Evolutionary conservation across 768 basidiomycete genomes (phyloP), one percentile per base, ranked within the genome.

Genomic region (Suillus brevipes): DNA sequence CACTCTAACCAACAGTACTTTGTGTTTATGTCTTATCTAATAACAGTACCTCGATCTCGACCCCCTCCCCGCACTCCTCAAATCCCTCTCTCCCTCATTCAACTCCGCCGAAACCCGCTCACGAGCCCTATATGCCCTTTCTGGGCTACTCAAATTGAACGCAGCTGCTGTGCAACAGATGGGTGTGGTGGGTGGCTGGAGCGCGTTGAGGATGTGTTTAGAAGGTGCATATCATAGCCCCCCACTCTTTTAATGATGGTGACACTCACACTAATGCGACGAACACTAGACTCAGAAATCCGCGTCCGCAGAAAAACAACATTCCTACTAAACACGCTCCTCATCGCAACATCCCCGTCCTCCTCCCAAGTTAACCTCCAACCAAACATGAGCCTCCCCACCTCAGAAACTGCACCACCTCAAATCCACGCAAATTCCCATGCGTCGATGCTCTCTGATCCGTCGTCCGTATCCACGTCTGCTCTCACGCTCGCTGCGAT

Each of bases 101-200:
- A 81, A 81, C 14, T 83, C 89, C 0, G 68, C 85, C 1, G 79
- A 84, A 53, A 82, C 83, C 10, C 84, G 92, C 23, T 85, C 90
- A n/a, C 93, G 94, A 76, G 93, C 89, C 1, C 82, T 95, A 40
- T 97, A 97, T 73, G 78, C 88, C 0, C 79, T 96, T 12, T 95
- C 92, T 0, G 91, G 91, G 0, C 71, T 91, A 0, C 75, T 95
- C 60, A 94, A 91, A 73, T 92, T 95, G 75, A 91, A 89, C 62
- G 82, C 84, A 4, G 79, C 85, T 4, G 92, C 92, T 0, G 86
- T 95, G 2, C 67, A 73, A 43, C 76, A 77, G 12, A 79, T 95
- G 40, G 79, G 79, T 1, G 76, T 80, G 7, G 70, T 76, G 4
- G 80, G 75, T 52, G 94, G 93, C 2, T 95, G 93, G 94, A 70